Base-by-base conservation (phyloP, 2,329 filamentous ascomycete species). In the Fusarium sulawesiense region DNA sequence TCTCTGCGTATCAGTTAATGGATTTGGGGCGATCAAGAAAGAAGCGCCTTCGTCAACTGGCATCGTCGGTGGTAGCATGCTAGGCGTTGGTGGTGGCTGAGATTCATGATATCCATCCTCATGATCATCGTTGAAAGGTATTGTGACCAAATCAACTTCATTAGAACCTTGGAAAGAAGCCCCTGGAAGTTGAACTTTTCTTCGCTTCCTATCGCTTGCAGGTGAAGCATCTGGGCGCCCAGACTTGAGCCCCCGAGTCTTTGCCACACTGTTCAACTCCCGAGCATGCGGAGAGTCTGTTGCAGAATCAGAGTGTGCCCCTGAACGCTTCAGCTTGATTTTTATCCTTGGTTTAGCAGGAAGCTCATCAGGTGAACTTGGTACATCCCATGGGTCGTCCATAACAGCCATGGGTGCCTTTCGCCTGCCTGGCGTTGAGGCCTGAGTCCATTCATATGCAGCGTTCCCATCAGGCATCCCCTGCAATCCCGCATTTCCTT, bases 331-430 rank as follows among this genome's bases (percentile, higher is more conserved):
- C 13, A 71, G 42, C 37, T 61, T 63, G 21, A 70, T 65, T 32
- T 72, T 72, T 32, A 66, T 49, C 42, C 64, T 56, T 37, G 27
- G 58, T 44, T 63, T 61, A 12, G 29, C 40, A 29, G 63, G 64
- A 14, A 23, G 47, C 34, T 47, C 65, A 27, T 78, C 79, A 8
- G 82, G 79, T 46, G 83, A 85, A 66, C 80, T 82, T 1, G 83
- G 83, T 6, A 86, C 78, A 40, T 84, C 83, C 80, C 83, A 86
- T 10, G 76, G 72, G 54, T 83, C 82, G 27, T 69, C 72, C 59
- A 71, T 75, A 68, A 71, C 59, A 37, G 55, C 65, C 51, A 32
- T 66, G 30, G 59, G 60, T 66, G 56, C 63, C 68, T 76, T 60
- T 73, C 72, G 67, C 27, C 73, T 68, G 29, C 73, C 73, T n/a